phyloP scores from a whole-genome alignment of 2,329 filamentous ascomycete genomes.

The Epichloe baconii region DNA sequence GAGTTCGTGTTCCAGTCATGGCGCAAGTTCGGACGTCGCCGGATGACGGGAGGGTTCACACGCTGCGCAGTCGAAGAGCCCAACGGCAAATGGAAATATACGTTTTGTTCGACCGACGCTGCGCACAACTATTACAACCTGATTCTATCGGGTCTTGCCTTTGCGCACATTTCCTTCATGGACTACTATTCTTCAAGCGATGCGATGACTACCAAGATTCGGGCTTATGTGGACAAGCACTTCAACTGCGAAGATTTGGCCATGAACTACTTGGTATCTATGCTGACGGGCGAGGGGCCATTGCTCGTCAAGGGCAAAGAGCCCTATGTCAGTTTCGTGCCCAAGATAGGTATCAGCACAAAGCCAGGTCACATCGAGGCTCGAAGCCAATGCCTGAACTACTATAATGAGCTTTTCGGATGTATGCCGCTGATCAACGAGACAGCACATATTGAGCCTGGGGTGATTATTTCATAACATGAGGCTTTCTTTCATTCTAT shows the following conservation, averaged over 20 bases:
- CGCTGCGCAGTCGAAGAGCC: constrained; percentile 18
- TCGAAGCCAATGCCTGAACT: constrained; percentile 23
- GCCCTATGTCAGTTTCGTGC: constrained; percentile 19
- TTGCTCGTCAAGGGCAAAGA: constrained; percentile 21
- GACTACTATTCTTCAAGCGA: constrained; percentile 26
- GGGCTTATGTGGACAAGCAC: constrained; percentile 23
- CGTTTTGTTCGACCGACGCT: constrained; percentile 16
- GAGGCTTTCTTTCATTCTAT: neutral
- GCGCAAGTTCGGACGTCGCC: constrained; percentile 23
- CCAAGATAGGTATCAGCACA: constrained; percentile 20
- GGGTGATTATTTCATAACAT: constrained; percentile 15
- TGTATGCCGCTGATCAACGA: constrained; percentile 23
- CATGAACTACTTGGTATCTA: constrained; percentile 23
- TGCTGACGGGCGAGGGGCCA: constrained; percentile 20
- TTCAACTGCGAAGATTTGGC: constrained; percentile 30
- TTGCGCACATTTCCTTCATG: constrained; percentile 24
- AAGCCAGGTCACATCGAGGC: constrained; percentile 20
- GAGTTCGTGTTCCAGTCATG: constrained; percentile 28
- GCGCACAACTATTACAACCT: constrained; percentile 20
- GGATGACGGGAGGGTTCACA: constrained; percentile 23
- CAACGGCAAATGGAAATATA: constrained; percentile 18
- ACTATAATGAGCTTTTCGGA: constrained; percentile 20
- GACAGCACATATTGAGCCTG: constrained; percentile 20
- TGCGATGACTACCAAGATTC: constrained; percentile 17
- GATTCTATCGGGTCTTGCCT: constrained; percentile 25